Base-by-base conservation (phyloP, 129 eudicot species). In the Erigeron canadensis region DNA sequence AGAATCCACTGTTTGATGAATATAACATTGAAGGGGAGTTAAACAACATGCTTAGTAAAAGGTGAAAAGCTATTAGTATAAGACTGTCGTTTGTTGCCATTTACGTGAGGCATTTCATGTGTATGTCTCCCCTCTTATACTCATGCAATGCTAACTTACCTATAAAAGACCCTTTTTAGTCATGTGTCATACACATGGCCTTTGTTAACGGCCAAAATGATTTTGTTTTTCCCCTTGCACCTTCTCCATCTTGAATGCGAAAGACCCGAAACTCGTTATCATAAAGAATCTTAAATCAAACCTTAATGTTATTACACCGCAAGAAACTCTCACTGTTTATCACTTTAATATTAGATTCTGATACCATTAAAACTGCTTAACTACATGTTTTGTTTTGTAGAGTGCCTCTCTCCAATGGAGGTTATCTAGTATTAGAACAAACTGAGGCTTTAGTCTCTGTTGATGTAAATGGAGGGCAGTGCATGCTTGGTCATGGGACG, bases 401-500 rank as follows among this genome's bases (percentile, higher is more conserved):
- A 91, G 95, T 92, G 47, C 77, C 89, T 47, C 95, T 92, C 54
- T 86, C 88, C 64, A 89, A 85, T 82, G 98, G 98, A 68, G 98
- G 98, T 82, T 93, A 91, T 87, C 79, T 93, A 65, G 95, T 93
- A 64, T 89, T 93, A 66, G 98, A 93, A 77, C 98, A 93, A 86
- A 93, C 98, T 10, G 98, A 94, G 81, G 98, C 97, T 73, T 81
- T 94, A 72, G 96, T 94, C 63, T 94, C 98, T 37, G 81, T 94
- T 80, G 98, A 94, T 76, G 98, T 94, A 71, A 94, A 94, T 81
- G 97, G 98, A 41, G 99, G 99, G 17, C 97, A 87, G 19, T 80
- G 93, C 45, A 84, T 94, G 99, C 87, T 94, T 82, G 99, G 97
- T 79, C 87, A 94, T 54, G 96, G 99, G 50, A 84, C 96, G 67